phyloP scores from a whole-genome alignment of 2,329 filamentous ascomycete species.

The Xylaria sp. region DNA sequence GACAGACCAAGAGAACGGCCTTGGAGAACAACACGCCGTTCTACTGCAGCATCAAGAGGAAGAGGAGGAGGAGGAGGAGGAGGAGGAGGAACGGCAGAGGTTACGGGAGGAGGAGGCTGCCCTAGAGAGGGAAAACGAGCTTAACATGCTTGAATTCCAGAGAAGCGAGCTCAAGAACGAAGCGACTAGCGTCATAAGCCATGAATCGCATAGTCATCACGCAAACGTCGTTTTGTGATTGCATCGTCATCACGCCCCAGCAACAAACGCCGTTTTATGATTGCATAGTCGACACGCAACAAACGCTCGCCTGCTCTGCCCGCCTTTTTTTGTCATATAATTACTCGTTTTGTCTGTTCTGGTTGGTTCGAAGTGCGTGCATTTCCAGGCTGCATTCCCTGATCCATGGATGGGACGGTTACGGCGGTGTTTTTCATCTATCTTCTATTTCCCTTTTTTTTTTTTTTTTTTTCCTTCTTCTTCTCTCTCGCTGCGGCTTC shows the following conservation, averaged over 20 bases:
- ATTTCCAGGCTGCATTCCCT: constrained; percentile 31
- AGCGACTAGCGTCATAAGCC: constrained; percentile 44
- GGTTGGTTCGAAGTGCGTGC: constrained; percentile 21
- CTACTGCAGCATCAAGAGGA: constrained; percentile 63
- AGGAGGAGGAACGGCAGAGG: constrained; percentile 58
- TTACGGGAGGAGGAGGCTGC: constrained; percentile 50
- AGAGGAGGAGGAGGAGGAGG: constrained; percentile 48
- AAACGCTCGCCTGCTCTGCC: constrained; percentile 6
- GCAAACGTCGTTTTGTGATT: too few relatives aligned
- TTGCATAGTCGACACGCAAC: too few relatives aligned
- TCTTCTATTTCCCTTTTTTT: background rate
- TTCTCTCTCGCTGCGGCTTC: background rate
- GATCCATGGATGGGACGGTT: constrained; percentile 1
- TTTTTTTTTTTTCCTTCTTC: too few relatives aligned
- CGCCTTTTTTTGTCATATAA: constrained; percentile 22
- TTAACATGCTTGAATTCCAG: constrained; percentile 52
- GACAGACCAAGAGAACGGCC: constrained; percentile 56
- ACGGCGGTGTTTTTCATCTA: constrained; percentile 25
- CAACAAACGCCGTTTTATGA: too few relatives aligned
- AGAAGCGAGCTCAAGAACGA: constrained; percentile 47
- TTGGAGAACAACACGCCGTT: constrained; percentile 62
- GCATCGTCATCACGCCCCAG: too few relatives aligned
- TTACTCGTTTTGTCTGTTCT: constrained; percentile 14
- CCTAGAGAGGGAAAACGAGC: constrained; percentile 53
- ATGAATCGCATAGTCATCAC: too few relatives aligned